Base-by-base conservation (phyloP, 306 rosid genomes). In the Nissolia schottii region DNA sequence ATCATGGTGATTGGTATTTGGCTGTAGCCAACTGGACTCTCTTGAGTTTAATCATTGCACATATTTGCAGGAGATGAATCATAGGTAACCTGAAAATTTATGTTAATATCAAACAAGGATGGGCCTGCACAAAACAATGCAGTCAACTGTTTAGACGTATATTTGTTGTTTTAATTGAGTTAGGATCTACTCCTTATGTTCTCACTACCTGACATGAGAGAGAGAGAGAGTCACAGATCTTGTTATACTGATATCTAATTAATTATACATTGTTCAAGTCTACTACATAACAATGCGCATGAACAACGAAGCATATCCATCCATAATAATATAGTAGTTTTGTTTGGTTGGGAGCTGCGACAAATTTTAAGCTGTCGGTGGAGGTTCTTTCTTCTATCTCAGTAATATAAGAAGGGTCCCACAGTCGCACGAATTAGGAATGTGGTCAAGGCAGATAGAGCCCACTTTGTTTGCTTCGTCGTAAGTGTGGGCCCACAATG, bases 361-460 rank as follows among this genome's bases (percentile, higher is more conserved):
- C 78, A 80, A 75, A 23, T 6, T 12, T 55, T 53, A 15, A 48
- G 75, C 14, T 57, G 85, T 81, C 81, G 79, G 85, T 76, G 81
- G 31, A 10, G 31, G 31, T 15, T 57, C 10, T 58, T 37, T 45
- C n/a, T 13, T 57, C 75, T 29, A 8, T 71, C 73, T 62, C 5
- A 27, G 11, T 8, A 13, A 9, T 18, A 20, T 15, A 24, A 2
- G 28, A 6, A 7, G 51, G 73, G 19, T 3, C 62, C 76, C 59
- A n/a, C n/a, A 49, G 14, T n/a, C 2, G 28, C 24, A 62, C 45
- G 22, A 50, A 62, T 13, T 23, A 11, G 10, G 5, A 32, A 31
- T 18, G 24, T 1, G 48, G 22, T 22, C 9, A 34, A 7, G 63
- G 81, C 77, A 70, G 14, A 3, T 19, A 61, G 70, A 77, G 50